Evolutionary conservation across 1,284 basidiomycete species (phyloP).

Genomic region (Chondrostereum purpureum): DNA sequence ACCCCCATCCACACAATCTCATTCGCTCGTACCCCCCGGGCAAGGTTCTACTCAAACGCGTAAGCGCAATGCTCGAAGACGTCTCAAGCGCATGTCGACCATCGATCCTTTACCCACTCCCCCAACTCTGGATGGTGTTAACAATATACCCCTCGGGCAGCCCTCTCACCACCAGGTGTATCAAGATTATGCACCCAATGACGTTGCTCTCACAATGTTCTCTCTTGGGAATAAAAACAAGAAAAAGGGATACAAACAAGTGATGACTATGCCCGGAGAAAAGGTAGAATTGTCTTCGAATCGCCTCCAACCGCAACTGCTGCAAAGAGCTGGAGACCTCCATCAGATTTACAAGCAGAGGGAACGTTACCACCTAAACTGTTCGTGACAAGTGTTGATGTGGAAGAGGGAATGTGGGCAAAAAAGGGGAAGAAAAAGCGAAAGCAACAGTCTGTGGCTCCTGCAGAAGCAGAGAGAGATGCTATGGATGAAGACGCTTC

Average conservation of each 20-base stretch:
- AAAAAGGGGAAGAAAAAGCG: slow-evolving; percentile 24
- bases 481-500: slow-evolving; percentile 12
- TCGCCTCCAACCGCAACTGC: slow-evolving; percentile 1
- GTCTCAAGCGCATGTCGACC: slow-evolving; percentile 37
- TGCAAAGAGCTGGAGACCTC: slow-evolving; percentile 47
- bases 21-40: slow-evolving; percentile 45
- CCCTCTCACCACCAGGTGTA: neutral
- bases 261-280: slow-evolving; percentile 38
- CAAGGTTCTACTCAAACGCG: slow-evolving; percentile 62
- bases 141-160: slow-evolving; percentile 1
- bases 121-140: slow-evolving; percentile 5
- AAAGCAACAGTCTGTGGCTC: slow-evolving; percentile 16
- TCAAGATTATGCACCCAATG: neutral
- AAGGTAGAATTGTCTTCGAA: slow-evolving; percentile 55
- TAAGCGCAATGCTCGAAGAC: slow-evolving; percentile 59
- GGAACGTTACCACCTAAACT: slow-evolving; percentile 51
- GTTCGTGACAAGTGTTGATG: slow-evolving; percentile 63
- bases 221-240: slow-evolving; percentile 71
- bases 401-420: slow-evolving; percentile 41
- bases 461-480: slow-evolving; percentile 12
- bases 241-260: slow-evolving; percentile 55
- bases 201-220: slow-evolving; percentile 38
- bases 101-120: slow-evolving; percentile 14
- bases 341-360: slow-evolving; percentile 49
- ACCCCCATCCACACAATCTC: neutral